Evolutionary conservation across 1,139 yeast species (phyloP), one percentile per base, ranked within the genome.

Genomic region (Blastobotrys arbuscula): DNA sequence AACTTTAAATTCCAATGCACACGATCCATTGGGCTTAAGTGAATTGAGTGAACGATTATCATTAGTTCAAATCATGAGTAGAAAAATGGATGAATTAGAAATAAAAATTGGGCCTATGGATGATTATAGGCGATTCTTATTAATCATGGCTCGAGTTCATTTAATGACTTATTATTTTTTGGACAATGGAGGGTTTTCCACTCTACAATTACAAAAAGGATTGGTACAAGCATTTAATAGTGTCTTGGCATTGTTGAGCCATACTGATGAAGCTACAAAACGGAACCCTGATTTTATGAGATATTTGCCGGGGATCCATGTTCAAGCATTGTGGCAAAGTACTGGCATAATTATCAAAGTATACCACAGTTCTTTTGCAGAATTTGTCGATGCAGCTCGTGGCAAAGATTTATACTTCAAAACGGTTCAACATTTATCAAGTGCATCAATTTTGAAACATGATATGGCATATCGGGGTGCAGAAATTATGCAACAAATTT

Each of bases 401-500:
- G 97, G 97, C 8, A 82, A 80, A 61, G 79, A 77, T 50, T 75
- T 83, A 33, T 92, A 85, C 60, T 78, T 79, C 54, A 72, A 74
- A 20, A 94, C 95, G 1, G 81, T 87, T 13, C 75, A 77, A 21
- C 69, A 86, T 43, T 81, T 92, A 1, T 78, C 82, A 46, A 79
- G 79, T 53, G 95, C 96, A 0, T 87, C 96, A 0, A 84, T 90
- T 39, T 72, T 88, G 58, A 87, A 87, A 60, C 94, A 90, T 65
- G 98, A 92, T 63, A 82, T 92, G 75, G 89, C 97, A 1, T 87
- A 85, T 65, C 76, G 97, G 55, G 86, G 95, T 0, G 83, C 95
- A 48, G 97, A 96, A 18, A 88, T 92, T 51, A 87, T 92, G 92
- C 79, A 86, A 58, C 89, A 89, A 60, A 82, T 88, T 74, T 92